phyloP scores from a whole-genome alignment of 805 yeast species.

The Dipodascus geniculatus region DNA sequence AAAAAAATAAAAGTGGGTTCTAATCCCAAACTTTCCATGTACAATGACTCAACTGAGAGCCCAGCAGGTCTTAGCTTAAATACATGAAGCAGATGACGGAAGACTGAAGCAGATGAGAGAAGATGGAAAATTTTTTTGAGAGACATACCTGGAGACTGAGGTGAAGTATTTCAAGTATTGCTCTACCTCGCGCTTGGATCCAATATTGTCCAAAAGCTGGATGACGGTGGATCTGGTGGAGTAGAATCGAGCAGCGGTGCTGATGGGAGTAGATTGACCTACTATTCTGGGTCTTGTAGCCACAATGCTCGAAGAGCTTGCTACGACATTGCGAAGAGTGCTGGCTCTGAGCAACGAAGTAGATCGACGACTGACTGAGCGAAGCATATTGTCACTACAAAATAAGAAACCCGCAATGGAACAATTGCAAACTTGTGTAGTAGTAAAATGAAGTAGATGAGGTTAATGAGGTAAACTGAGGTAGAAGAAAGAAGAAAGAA shows the following conservation, averaged over 20 bases:
- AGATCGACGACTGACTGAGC: neutral
- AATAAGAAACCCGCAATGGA: neutral
- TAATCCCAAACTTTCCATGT: neutral
- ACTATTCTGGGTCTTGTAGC: neutral
- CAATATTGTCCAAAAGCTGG: slow-evolving; percentile 88
- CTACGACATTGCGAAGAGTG: neutral
- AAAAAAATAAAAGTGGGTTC: neutral
- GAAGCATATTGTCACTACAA: neutral
- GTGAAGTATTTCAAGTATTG: slow-evolving; percentile 95
- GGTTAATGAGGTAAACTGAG: slow-evolving; percentile 12
- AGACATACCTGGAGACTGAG: slow-evolving; percentile 41
- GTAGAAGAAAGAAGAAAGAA: neutral
- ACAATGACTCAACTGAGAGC: neutral
- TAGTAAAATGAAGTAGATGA: slow-evolving; percentile 17
- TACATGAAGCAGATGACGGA: too few relatives aligned
- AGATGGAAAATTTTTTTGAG: too few relatives aligned
- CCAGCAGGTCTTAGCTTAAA: too few relatives aligned
- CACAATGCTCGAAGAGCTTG: neutral
- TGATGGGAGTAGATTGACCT: neutral
- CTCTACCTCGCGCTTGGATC: slow-evolving; percentile 95
- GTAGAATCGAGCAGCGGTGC: slow-evolving; percentile 7
- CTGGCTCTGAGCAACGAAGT: neutral
- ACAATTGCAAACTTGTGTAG: slow-evolving; percentile 1
- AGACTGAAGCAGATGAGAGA: neutral
- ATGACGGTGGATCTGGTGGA: slow-evolving; percentile 88